Base-by-base conservation (phyloP, 495 filamentous ascomycete species). In the Penicillium cinerascens region DNA sequence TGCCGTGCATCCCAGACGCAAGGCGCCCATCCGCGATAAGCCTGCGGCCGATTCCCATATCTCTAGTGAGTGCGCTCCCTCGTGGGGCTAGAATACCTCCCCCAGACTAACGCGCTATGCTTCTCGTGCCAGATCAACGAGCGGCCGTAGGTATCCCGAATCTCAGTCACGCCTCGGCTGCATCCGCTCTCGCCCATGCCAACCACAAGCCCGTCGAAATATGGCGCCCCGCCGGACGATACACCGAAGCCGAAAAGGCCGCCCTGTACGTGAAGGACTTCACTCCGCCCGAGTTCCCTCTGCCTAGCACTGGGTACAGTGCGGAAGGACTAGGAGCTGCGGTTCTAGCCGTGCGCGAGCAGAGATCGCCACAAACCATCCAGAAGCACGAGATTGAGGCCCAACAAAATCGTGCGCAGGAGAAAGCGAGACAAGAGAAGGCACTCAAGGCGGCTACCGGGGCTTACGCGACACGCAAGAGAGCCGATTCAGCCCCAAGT, bases 361-460 rank as follows among this genome's bases (percentile, higher is more conserved):
- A 80, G 17, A 72, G 67, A 43, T 21, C 57, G 9, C 23, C 36
- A 3, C 41, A 56, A 15, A 17, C 37, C 2, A 37, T 8, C 16
- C 25, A 52, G 11, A 55, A 60, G 21, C 43, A 56, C 6, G 61
- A 61, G 11, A 29, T 44, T 8, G 51, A 56, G 23, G 27, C 10
- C 37, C 22, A 45, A 23, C 44, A 8, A 38, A 50, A 18, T 82
- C 13, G 82, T 84, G 33, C 82, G 81, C 66, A 37, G 69, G 81
- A 36, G 85, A 80, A 10, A 79, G 51, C 2, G 82, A 63, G 73
- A 59, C 52, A 75, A 52, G 79, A 78, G 47, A 81, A 78, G 40
- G 88, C 91, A 20, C 69, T 88, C 47, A 63, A 76, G 42, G 91
- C 90, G 23, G 89, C 89, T 6, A 85, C 83, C 16, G 88, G 84